phyloP scores from a whole-genome alignment of 148 eudicot genomes.

The Rhododendron henanense region DNA sequence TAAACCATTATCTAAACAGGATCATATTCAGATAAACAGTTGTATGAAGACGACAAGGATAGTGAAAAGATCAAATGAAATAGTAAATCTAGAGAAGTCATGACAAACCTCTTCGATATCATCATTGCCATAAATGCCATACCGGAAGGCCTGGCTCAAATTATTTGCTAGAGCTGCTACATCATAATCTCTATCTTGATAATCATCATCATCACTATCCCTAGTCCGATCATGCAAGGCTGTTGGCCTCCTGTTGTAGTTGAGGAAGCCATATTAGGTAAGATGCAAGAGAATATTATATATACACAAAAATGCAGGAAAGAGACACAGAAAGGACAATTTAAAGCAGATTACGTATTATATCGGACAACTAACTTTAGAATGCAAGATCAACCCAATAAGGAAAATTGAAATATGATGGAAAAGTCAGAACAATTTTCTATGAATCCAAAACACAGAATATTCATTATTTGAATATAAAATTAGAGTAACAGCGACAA shows the following conservation, averaged over 20 bases:
- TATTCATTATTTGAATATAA: not conserved
- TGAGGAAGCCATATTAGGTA: not conserved
- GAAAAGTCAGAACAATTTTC: not conserved
- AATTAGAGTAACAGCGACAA: not conserved
- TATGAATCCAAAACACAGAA: not conserved
- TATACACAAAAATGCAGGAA: not conserved
- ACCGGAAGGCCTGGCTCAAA: conserved; percentile 86
- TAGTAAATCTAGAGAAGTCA: not conserved
- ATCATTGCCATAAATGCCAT: conserved; percentile 70
- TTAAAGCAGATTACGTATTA: not conserved
- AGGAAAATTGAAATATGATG: not conserved
- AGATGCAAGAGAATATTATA: not conserved
- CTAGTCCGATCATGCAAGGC: conserved; percentile 68
- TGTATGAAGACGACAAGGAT: not conserved
- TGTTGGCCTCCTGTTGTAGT: conserved; percentile 78
- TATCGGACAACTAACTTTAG: not conserved
- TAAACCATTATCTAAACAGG: not conserved
- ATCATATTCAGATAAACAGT: not conserved
- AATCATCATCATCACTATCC: conserved; percentile 95
- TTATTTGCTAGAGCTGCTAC: conserved; percentile 94
- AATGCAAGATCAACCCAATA: not conserved
- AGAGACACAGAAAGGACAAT: not conserved
- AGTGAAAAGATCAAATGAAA: not conserved
- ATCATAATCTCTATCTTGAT: conserved; percentile 97
- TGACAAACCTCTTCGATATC: conserved; percentile 70